Evolutionary conservation across 176 grass and related monocot species (phyloP).

Genomic region (Zizania latifolia): DNA sequence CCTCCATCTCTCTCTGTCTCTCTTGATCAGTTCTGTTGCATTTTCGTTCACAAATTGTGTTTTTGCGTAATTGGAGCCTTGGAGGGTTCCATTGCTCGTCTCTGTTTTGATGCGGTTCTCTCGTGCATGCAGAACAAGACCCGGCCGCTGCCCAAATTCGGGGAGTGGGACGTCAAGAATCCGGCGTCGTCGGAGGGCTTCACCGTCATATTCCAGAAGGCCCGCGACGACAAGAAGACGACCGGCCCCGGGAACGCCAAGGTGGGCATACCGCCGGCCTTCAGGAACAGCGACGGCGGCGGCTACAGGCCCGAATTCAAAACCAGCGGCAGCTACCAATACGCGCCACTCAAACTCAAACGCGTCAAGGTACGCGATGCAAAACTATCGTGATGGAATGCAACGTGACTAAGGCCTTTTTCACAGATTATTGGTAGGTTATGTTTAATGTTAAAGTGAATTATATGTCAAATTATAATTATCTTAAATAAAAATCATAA

Average conservation of each 20-base stretch:
- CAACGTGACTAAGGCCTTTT: too few species aligned
- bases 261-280: slow-evolving; percentile 21
- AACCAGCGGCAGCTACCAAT: background rate
- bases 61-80: background rate
- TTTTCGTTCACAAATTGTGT: background rate
- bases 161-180: slow-evolving; percentile 71
- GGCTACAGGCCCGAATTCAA: slow-evolving; percentile 7
- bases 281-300: slow-evolving; percentile 5
- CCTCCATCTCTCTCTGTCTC: background rate
- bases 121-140: slow-evolving; percentile 29
- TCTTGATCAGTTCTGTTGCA: background rate
- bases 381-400: background rate
- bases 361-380: slow-evolving; percentile 10
- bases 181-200: slow-evolving; percentile 53
- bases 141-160: slow-evolving; percentile 59
- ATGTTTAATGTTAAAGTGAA: too few species aligned
- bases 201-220: slow-evolving; percentile 71
- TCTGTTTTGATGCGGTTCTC: background rate
- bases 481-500: too few species aligned
- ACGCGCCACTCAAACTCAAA: slow-evolving; percentile 35
- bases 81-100: background rate
- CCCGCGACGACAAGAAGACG: slow-evolving; percentile 57
- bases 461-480: too few species aligned
- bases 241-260: slow-evolving; percentile 13
- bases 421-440: too few species aligned